Evolutionary conservation across 306 rosid genomes (phyloP).

Genomic region (Cucurbita argyrosperma): DNA sequence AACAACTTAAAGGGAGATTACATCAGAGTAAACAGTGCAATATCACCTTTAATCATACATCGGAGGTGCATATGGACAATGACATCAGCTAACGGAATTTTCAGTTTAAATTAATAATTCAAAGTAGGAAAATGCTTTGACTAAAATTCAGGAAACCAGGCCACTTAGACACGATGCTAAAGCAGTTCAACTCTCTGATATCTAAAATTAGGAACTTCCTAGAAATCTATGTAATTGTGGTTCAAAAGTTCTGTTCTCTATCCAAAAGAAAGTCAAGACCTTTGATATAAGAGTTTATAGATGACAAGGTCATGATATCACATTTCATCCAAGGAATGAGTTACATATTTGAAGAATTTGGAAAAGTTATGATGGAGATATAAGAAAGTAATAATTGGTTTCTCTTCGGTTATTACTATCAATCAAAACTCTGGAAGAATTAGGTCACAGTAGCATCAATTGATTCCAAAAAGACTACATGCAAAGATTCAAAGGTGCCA

Average conservation of each 20-base stretch:
- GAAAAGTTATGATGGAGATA: neutral
- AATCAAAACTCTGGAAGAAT: neutral
- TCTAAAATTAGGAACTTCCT: neutral
- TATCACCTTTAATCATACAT: neutral
- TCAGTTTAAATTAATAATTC: neutral
- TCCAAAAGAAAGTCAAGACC: neutral
- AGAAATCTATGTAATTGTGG: neutral
- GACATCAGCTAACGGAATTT: neutral
- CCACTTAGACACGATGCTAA: neutral
- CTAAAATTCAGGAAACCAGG: neutral
- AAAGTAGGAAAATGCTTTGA: neutral
- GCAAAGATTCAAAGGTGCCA: constrained; percentile 2
- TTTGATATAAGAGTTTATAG: neutral
- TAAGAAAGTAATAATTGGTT: neutral
- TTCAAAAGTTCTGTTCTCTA: neutral
- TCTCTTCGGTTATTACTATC: neutral
- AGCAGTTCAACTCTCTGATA: neutral
- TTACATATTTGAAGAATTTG: neutral
- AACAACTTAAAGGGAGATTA: neutral
- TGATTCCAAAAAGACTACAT: neutral
- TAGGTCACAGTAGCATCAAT: neutral
- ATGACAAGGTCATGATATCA: neutral
- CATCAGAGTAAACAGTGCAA: neutral
- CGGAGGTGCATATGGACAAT: neutral
- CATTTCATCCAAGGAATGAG: neutral